These are phyloP conservation scores for Penicillium occitanis DNA, from an alignment of 2,329 filamentous ascomycete species.

Conservation along the genomic window DNA sequence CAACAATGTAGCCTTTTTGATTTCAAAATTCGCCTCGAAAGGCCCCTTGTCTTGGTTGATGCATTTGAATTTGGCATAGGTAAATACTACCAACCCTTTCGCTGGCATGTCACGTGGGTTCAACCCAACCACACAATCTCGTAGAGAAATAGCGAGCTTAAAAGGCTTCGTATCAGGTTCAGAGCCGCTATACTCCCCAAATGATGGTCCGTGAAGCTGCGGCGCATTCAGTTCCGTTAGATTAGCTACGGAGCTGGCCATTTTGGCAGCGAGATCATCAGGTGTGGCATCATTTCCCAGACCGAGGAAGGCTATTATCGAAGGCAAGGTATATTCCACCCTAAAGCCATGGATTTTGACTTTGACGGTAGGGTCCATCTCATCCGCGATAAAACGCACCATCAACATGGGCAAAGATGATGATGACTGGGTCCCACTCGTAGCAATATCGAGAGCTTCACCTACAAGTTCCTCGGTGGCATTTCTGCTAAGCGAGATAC, in stretches of 20 bases:
- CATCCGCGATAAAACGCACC: slow-evolving; percentile 86
- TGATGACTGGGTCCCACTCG: slow-evolving; percentile 23
- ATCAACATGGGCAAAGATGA: slow-evolving; percentile 66
- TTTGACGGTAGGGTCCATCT: slow-evolving; percentile 88
- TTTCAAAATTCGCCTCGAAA: slow-evolving; percentile 63
- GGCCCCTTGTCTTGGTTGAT: slow-evolving; percentile 64
- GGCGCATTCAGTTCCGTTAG: slow-evolving; percentile 59
- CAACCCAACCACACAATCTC: slow-evolving; percentile 78
- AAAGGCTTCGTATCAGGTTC: slow-evolving; percentile 52
- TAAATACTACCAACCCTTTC: slow-evolving; percentile 75
- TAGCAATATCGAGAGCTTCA: slow-evolving; percentile 50
- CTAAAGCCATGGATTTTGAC: slow-evolving; percentile 80
- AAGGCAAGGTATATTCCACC: slow-evolving; percentile 85
- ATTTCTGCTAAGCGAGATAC: slow-evolving; percentile 63
- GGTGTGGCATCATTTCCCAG: slow-evolving; percentile 65
- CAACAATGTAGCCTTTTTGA: slow-evolving; percentile 79
- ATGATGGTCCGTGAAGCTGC: slow-evolving; percentile 19
- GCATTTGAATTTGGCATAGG: slow-evolving; percentile 71
- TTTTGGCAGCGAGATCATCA: slow-evolving; percentile 71
- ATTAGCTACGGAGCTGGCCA: slow-evolving; percentile 78
- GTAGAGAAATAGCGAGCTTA: slow-evolving; percentile 61
- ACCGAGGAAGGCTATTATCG: slow-evolving; percentile 74
- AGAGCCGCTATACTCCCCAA: slow-evolving; percentile 24
- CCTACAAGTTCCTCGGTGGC: slow-evolving; percentile 69
- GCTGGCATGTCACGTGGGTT: slow-evolving; percentile 75